phyloP scores from a whole-genome alignment of 306 rosid genomes.

The Crataegus laevigata region DNA sequence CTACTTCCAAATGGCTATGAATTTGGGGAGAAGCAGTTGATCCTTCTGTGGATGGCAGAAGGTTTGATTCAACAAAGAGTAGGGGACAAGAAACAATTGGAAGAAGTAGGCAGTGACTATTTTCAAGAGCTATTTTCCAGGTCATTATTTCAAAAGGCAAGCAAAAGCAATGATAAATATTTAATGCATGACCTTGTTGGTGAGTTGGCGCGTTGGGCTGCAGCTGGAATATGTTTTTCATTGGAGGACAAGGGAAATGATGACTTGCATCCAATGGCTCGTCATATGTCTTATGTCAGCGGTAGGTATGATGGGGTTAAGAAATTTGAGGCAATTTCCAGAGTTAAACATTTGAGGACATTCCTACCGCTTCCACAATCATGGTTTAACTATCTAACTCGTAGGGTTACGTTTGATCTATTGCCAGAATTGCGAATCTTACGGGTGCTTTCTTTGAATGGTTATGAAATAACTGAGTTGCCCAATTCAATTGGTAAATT shows the following conservation, averaged over 20 bases:
- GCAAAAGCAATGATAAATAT: background rate
- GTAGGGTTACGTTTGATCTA: background rate
- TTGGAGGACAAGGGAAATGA: background rate
- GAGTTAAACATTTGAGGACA: background rate
- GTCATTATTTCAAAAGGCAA: conserved; percentile 21
- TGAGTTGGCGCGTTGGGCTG: conserved; percentile 24
- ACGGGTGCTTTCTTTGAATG: conserved; percentile 12
- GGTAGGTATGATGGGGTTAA: background rate
- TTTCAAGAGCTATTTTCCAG: conserved; percentile 12
- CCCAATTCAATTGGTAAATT: conserved; percentile 1
- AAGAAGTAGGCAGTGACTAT: conserved; percentile 17
- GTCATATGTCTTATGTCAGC: conserved; percentile 18
- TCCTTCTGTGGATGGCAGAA: conserved; percentile 37
- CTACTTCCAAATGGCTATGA: conserved; percentile 18
- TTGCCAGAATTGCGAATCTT: background rate
- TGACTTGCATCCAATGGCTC: too few species aligned
- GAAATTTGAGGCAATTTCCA: background rate
- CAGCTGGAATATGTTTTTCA: background rate
- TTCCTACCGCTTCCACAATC: background rate
- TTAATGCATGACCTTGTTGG: conserved; percentile 37
- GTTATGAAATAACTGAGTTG: background rate
- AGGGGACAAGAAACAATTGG: background rate
- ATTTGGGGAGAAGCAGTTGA: background rate
- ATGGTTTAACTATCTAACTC: background rate
- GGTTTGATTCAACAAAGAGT: background rate